phyloP scores from a whole-genome alignment of 164 flowering plant species.

The Umbellularia californica region DNA sequence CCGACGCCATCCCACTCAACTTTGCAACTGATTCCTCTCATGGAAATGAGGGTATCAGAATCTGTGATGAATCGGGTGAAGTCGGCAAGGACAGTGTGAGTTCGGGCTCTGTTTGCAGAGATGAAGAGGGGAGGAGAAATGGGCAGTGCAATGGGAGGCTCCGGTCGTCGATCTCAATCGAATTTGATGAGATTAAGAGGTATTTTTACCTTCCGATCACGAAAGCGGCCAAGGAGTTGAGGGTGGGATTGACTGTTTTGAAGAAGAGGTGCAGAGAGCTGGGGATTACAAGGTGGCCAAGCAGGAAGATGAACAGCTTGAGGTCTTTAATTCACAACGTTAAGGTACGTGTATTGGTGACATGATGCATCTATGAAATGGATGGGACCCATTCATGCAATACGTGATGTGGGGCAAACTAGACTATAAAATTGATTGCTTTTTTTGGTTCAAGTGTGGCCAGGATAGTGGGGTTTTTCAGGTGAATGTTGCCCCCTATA shows the following conservation, averaged over 20 bases:
- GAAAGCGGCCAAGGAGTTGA: slow-evolving; percentile 49
- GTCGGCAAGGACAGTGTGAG: background rate
- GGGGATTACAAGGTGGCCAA: slow-evolving; percentile 60
- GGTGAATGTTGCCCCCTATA: no score
- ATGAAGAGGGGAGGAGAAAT: background rate
- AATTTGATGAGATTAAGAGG: slow-evolving; percentile 51
- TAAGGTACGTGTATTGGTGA: slow-evolving; percentile 32
- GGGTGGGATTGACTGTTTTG: slow-evolving; percentile 51
- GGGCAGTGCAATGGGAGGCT: background rate
- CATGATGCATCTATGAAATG: no score
- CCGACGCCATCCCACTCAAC: no score
- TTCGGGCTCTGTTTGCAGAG: background rate
- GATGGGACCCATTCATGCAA: no score
- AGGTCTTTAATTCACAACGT: slow-evolving; percentile 45
- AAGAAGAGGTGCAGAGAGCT: slow-evolving; percentile 64
- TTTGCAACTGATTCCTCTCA: background rate
- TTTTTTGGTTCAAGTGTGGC: no score
- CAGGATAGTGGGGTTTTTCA: no score
- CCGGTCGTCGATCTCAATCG: slow-evolving; percentile 20
- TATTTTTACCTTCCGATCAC: slow-evolving; percentile 51
- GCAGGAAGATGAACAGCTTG: slow-evolving; percentile 60
- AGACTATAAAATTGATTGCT: no score
- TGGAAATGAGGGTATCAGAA: background rate
- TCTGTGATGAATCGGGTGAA: background rate
- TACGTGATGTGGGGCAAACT: no score